Evolutionary conservation across 352 stramenopile species (phyloP), one percentile per base, ranked within the genome.

Genomic region (Globisporangium nodosum): DNA sequence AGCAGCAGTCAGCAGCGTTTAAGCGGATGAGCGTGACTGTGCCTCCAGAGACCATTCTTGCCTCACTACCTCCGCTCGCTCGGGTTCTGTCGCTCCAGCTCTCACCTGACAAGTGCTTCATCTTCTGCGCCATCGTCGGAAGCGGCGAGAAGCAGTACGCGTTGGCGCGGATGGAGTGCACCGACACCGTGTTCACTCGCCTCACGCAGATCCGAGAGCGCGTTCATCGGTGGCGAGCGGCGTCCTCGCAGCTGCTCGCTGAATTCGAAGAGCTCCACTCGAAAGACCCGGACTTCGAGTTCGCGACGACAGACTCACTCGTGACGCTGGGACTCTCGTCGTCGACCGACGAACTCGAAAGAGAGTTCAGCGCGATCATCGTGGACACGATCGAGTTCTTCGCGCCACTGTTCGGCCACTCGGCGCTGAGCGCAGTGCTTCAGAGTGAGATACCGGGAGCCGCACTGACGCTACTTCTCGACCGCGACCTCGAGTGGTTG

Each of bases 161-260:
- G 0, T 70, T 89, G 20, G 69, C 69, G 5, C 63, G 81, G 0
- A 89, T 91, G 69, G 81, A 91, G 54, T 87, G 80, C 33, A 86
- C 73, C 0, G 70, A 65, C 7, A 46, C 53, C 0, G 68, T 75
- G 9, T 54, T 66, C n/a, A 6, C 35, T 1, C 39, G 71, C 45
- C 43, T 88, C 2, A 43, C 56, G 4, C 49, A 74, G 0, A 37
- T 87, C 18, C 63, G 57, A 40, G 54, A 63, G 20, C 63, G 73
- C 35, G 65, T 86, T 43, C 52, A 49, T 0, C 21, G 27, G 16
- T 90, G 79, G 80, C 73, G 81, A 55, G 47, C 49, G 1, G 60
- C 61, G 2, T 75, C 63, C 15, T 49, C 60, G 3, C 79, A 85
- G 54, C 45, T 71, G 16, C 58, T 88, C 0, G 54, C 84, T 21